phyloP scores from a whole-genome alignment of 2,329 filamentous ascomycete species.

The Piedraia hortae region DNA sequence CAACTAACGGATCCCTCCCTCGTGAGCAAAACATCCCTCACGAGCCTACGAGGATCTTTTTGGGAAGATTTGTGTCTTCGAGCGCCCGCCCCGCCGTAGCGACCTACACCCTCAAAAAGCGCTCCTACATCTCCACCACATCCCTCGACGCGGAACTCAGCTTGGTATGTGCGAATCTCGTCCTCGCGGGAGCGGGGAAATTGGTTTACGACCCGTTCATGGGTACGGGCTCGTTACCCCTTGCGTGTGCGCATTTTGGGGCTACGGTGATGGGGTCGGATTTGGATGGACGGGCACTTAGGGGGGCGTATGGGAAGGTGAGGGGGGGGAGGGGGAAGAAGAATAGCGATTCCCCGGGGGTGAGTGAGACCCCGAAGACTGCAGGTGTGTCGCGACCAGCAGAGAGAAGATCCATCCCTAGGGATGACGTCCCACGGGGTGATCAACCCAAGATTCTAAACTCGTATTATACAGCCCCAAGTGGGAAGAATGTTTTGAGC shows the following conservation, averaged over 20 bases:
- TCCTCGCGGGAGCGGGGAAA: constrained; percentile 53
- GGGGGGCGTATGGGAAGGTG: constrained; percentile 28
- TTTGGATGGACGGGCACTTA: constrained; percentile 72
- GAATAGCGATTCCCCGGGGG: no score
- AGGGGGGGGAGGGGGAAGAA: constrained; percentile 11
- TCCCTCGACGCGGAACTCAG: constrained; percentile 93
- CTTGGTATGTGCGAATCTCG: constrained; percentile 74
- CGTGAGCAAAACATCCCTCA: not conserved
- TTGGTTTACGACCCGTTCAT: constrained; percentile 89
- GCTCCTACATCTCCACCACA: constrained; percentile 80
- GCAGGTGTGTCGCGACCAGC: no score
- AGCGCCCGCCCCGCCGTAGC: constrained; percentile 40
- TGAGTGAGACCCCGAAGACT: no score
- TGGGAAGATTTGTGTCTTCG: constrained; percentile 42
- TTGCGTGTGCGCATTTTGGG: constrained; percentile 77
- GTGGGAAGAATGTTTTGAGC: constrained; percentile 25
- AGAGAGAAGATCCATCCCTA: no score
- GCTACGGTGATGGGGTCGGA: constrained; percentile 64
- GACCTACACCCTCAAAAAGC: constrained; percentile 74
- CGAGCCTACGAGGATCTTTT: constrained; percentile 20
- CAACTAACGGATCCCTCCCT: constrained; percentile 10
- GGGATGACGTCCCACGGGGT: no score
- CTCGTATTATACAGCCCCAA: no score
- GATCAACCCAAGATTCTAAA: no score
- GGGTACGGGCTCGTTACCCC: constrained; percentile 74